Evolutionary conservation across 371 early-diverging fungal species (phyloP).

Genomic region (Syncephalastrum racemosum): DNA sequence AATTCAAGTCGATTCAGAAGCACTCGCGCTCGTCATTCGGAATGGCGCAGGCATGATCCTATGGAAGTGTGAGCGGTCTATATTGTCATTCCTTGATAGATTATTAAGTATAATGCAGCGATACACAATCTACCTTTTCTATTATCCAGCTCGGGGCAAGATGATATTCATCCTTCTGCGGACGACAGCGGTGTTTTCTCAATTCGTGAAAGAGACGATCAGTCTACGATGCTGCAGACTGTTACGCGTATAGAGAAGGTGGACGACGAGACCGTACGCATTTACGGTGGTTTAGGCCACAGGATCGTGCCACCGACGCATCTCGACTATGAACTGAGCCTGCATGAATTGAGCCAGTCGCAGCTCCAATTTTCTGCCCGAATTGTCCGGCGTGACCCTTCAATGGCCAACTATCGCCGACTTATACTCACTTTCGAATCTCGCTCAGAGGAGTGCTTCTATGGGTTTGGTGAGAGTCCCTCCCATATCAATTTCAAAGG

Average conservation of each 20-base stretch:
- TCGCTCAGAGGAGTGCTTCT: slow-evolving; percentile 40
- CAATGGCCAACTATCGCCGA: slow-evolving; percentile 31
- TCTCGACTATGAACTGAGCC: slow-evolving; percentile 20
- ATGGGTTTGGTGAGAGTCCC: slow-evolving; percentile 55
- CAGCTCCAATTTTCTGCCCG: slow-evolving; percentile 34
- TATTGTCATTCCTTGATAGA: not conserved
- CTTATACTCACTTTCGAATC: slow-evolving; percentile 27
- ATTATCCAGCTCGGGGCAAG: slow-evolving; percentile 29
- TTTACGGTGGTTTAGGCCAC: slow-evolving; percentile 36
- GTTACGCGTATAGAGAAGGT: slow-evolving; percentile 25
- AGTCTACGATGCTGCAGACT: slow-evolving; percentile 37
- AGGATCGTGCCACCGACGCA: slow-evolving; percentile 22
- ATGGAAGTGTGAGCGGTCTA: slow-evolving; percentile 19
- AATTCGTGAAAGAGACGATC: slow-evolving; percentile 33
- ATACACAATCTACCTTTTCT: slow-evolving; percentile 43
- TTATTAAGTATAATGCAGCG: slow-evolving; percentile 17
- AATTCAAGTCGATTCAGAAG: slow-evolving; percentile 18
- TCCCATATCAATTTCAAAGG: slow-evolving; percentile 42
- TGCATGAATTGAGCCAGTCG: slow-evolving; percentile 29
- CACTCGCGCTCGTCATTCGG: slow-evolving; percentile 12
- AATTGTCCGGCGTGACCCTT: slow-evolving; percentile 22
- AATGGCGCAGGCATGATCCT: slow-evolving; percentile 15
- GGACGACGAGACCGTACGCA: slow-evolving; percentile 13
- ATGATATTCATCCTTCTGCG: slow-evolving; percentile 22
- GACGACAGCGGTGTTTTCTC: slow-evolving; percentile 27